Base-by-base conservation (phyloP, 2,329 filamentous ascomycete species). In the Neopestalotiopsis sp. region DNA sequence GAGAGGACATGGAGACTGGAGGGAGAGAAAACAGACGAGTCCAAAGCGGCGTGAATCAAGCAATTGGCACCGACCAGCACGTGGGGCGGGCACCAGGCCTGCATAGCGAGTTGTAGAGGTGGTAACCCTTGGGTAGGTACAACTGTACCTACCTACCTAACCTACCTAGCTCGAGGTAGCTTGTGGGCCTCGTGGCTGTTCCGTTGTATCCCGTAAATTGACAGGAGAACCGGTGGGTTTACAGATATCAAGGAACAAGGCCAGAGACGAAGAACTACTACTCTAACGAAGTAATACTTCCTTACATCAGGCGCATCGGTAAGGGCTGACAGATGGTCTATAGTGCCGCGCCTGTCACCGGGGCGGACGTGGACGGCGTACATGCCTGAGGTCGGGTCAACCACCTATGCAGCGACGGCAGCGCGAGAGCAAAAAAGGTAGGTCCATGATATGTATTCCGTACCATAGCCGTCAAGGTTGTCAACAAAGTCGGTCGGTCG, bases 361-460 rank as follows among this genome's bases (percentile, higher is more conserved):
- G 45, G 45, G n/a, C 45, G 45, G 45, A 52, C 45, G n/a, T n/a
- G 45, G 20, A 52, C 45, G 24, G 30, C 57, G 30, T 59, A 59
- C 10, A 59, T 30, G 30, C 28, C 24, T 59, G 30, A 17, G 57
- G 57, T 59, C 34, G 32, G 28, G 30, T 62, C 32, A 32, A 17
- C 45, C 32, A 40, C 14, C 13, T 20, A 62, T 34, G 30, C 30
- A 62, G 59, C 59, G 34, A 20, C 59, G n/a, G n/a, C 30, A 40
- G 59, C 59, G 34, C 34, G 59, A 20, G 59, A 62, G 59, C 59
- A 20, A 42, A 62, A 62, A 62, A 20, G 59, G 59, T 59, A 59
- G 57, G 57, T 59, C 24, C 57, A 30, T 34, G 30, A 28, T 6
- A 14, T 4, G 28, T 14, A 30, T 17, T 9, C 45, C 17, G 20